These are phyloP conservation scores for Cryphonectria japonica DNA, from an alignment of 2,329 filamentous ascomycete species.

Conservation along the genomic window DNA sequence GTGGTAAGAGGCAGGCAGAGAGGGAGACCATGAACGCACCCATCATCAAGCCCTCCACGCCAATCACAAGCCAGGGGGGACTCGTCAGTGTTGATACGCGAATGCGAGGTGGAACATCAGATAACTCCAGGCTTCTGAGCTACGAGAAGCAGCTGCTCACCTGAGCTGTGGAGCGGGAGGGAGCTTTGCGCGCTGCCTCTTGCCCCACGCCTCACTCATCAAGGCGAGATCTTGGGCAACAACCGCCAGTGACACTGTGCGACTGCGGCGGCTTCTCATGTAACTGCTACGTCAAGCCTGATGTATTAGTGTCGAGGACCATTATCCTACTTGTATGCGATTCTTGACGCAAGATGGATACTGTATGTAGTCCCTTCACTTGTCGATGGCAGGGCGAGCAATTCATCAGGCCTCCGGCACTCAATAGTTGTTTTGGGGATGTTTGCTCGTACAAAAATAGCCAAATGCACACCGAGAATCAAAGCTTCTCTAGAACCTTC, in stretches of 20 bases:
- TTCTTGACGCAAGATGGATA: background rate
- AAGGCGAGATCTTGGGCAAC: background rate
- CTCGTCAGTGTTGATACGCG: background rate
- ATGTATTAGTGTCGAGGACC: background rate
- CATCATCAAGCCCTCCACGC: too few relatives aligned
- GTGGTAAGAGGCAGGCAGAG: too few relatives aligned
- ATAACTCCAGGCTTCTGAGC: background rate
- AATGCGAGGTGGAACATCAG: background rate
- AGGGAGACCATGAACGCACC: too few relatives aligned
- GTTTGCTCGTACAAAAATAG: background rate
- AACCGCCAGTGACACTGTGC: background rate
- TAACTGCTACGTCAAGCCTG: background rate
- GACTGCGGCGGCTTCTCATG: background rate
- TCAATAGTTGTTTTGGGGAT: background rate
- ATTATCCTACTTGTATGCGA: background rate
- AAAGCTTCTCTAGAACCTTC: background rate
- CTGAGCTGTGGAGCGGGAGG: too few relatives aligned
- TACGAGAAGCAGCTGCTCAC: background rate
- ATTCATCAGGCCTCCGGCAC: background rate
- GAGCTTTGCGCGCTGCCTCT: background rate
- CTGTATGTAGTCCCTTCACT: background rate
- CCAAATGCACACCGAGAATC: background rate
- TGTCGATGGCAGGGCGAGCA: background rate
- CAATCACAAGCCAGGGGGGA: background rate
- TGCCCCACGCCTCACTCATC: background rate